Evolutionary conservation across 2,329 filamentous ascomycete genomes (phyloP), one percentile per base, ranked within the genome.

Genomic region (Periconia sp.): DNA sequence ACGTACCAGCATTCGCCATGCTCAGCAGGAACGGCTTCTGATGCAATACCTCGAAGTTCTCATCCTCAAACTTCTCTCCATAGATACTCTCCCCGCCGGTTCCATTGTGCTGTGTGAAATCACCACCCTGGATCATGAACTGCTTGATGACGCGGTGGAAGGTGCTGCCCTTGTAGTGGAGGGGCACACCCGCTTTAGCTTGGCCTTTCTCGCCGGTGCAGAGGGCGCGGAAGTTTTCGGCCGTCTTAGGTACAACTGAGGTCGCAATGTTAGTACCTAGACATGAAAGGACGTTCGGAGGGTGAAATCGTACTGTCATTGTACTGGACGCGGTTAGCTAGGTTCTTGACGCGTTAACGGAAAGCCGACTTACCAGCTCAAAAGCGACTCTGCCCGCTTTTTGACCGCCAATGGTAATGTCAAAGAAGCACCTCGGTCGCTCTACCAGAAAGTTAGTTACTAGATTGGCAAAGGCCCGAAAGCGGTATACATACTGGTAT

Each of bases 91-190:
- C 94, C 69, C 93, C 93, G 60, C 93, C 93, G 23, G 93, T 97
- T 61, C 93, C 94, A 73, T 97, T 93, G 73, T 91, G 91, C 51
- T 85, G 87, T 46, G 93, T 99, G 75, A 99, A 99, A 76, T 97
- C 94, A 76, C 94, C 93, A 71, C 94, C 93, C 79, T 97, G 90
- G 70, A 97, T 94, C 93, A 99, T 97, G 78, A 99, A 99, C 68
- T 90, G 85, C 82, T 97, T 97, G 80, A 99, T 99, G 60, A 99
- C 90, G 48, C 93, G 90, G 81, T 99, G 93, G 82, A 99, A 97
- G 65, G 80, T 81, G 56, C 90, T 95, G 64, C 91, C 84, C 82
- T 97, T 97, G 85, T 91, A 99, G 81, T 91, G 89, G 49, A 99
- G 83, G 44, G 88, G 89, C 78, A 92, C 92, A 73, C 92, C 92